Evolutionary conservation across 306 rosid species (phyloP).

Genomic region (Sindora glabra): DNA sequence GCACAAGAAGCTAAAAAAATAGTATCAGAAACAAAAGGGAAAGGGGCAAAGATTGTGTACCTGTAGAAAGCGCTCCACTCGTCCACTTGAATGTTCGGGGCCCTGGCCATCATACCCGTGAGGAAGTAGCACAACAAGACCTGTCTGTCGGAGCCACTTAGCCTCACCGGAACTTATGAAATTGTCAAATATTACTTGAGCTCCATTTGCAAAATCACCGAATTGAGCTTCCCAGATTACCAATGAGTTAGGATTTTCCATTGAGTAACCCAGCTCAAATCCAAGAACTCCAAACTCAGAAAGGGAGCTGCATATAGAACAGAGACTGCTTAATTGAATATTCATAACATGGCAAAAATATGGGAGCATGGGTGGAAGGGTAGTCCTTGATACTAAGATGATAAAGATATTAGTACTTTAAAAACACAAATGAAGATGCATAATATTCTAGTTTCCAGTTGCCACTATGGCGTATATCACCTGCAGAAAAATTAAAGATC

Average conservation of each 20-base stretch:
- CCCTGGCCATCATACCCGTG: slow-evolving; percentile 98
- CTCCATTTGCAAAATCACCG: slow-evolving; percentile 93
- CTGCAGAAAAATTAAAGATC: not conserved
- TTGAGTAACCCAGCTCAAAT: slow-evolving; percentile 90
- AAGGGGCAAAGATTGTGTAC: slow-evolving; percentile 26
- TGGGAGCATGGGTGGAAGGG: not conserved
- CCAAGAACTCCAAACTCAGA: slow-evolving; percentile 98
- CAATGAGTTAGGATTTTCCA: slow-evolving; percentile 93
- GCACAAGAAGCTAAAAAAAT: not conserved
- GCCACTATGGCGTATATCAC: not conserved
- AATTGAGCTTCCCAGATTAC: slow-evolving; percentile 99
- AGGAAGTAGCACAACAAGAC: slow-evolving; percentile 85
- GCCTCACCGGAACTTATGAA: slow-evolving; percentile 92
- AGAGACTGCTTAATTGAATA: not conserved
- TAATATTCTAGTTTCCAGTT: not conserved
- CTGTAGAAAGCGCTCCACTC: slow-evolving; percentile 91
- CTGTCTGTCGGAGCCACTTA: slow-evolving; percentile 94
- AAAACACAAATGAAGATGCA: not conserved
- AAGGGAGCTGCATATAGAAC: slow-evolving; percentile 64
- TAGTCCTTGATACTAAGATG: not conserved
- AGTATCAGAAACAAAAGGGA: not conserved
- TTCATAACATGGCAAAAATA: not conserved
- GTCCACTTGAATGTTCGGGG: slow-evolving; percentile 94
- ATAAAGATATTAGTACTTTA: not conserved
- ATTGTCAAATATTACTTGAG: slow-evolving; percentile 93